Base-by-base conservation (phyloP, 2,329 filamentous ascomycete genomes). In the Mycosphaerella sp. region DNA sequence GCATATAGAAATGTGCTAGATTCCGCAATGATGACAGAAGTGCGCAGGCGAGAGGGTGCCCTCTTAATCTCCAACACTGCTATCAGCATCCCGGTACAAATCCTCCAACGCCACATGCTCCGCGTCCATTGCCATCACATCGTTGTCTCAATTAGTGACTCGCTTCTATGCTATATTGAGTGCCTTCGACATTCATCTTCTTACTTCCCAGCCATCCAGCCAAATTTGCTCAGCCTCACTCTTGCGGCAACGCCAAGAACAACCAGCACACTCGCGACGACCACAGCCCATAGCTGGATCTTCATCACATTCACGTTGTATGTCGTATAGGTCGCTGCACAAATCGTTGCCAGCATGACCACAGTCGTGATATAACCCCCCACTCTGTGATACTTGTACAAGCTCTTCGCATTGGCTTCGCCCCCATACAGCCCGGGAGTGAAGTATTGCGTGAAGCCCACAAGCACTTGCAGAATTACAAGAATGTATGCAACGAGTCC, bases 371-470 rank as follows among this genome's bases (percentile, higher is more conserved):
- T 61, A 68, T 98, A 97, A 2, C 92, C 93, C 21, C 78, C 79
- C 51, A 80, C 73, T 31, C 92, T 82, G 70, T 97, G 93, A 65
- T 91, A 95, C 73, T 95, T 96, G 78, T 92, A 97, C 41, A 95
- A 70, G 23, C 77, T 77, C 78, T 91, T 95, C 17, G 90, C 92
- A 2, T 83, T 83, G 26, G 88, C 84, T 59, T 85, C 83, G 53
- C 88, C 83, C 4, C 91, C 91, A 64, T 92, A 95, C 1, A 95
- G 64, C 0, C 68, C 67, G 0, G 91, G 91, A 2, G 81, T 75
- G 55, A 83, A 89, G 76, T 86, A 96, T 74, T 93, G 88, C 32
- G 88, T 86, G 59, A 95, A 81, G 12, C 93, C 92, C 31, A 95
- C 80, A 1, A 85, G 47, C 43, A 87, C 85, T 73, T 97, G 93